Conservation (phyloP, 2,329 filamentous ascomycete genomes). For the Colletotrichum tamarilloi region DNA sequence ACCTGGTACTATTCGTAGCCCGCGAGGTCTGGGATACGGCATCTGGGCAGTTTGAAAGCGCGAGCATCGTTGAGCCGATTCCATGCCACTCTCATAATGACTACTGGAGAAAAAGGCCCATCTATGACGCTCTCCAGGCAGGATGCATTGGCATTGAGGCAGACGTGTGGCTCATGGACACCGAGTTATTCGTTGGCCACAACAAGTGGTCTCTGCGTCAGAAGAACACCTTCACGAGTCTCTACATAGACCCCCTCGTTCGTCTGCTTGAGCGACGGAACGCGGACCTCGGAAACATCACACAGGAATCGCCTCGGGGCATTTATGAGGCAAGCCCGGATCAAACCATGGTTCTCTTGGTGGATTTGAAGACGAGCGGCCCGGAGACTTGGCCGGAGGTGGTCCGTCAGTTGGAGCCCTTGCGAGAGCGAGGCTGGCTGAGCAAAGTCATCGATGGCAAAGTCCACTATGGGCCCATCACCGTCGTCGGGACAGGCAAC, state of each 20-base stretch:
- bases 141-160: constrained; percentile 75
- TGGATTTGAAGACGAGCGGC: constrained; percentile 75
- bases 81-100: constrained; percentile 77
- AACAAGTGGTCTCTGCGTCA: constrained; percentile 62
- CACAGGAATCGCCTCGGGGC: constrained; percentile 53
- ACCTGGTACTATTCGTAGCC: constrained; percentile 28
- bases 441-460: constrained; percentile 61
- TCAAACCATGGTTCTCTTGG: constrained; percentile 70
- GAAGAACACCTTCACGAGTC: constrained; percentile 66
- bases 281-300: constrained; percentile 56
- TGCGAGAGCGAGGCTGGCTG: constrained; percentile 69
- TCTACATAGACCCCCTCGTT: constrained; percentile 75
- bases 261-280: constrained; percentile 65
- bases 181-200: constrained; percentile 72
- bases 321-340: constrained; percentile 65
- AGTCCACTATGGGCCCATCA: constrained; percentile 68
- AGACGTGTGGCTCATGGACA: constrained; percentile 73
- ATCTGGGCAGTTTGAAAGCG: constrained; percentile 5
- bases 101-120: constrained; percentile 72
- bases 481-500: constrained; percentile 76
- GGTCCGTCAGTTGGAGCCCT: constrained; percentile 64
- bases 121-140: constrained; percentile 70
- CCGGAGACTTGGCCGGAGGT: constrained; percentile 63
- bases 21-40: constrained; percentile 24
- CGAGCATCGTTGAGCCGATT: constrained; percentile 57